Evolutionary conservation across 106 monocot genomes (phyloP).

Genomic region (Platanthera guangdongensis): DNA sequence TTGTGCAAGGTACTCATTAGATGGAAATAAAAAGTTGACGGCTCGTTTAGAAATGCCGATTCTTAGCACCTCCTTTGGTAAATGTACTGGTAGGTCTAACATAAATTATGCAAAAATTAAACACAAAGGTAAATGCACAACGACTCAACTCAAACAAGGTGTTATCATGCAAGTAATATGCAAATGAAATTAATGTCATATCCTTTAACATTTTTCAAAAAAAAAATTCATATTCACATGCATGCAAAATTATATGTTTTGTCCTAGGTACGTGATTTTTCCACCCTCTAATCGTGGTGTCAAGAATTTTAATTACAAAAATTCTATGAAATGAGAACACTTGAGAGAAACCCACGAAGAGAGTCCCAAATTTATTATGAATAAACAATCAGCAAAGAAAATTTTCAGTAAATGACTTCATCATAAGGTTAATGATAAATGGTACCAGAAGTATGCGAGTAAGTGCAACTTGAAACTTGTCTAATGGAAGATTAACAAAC

Average conservation of each 20-base stretch:
- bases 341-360: background rate
- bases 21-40: no score
- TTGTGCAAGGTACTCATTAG: no score
- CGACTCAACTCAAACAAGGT: background rate
- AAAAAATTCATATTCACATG: background rate
- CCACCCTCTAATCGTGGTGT: background rate
- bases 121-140: background rate
- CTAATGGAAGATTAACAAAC: conserved; percentile 70
- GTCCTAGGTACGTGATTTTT: background rate
- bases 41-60: no score
- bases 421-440: background rate
- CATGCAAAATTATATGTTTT: background rate
- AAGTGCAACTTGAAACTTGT: conserved; percentile 69
- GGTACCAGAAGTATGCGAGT: conserved; percentile 62
- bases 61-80: no score
- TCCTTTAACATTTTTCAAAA: background rate
- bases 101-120: no score
- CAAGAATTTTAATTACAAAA: background rate
- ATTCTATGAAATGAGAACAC: background rate
- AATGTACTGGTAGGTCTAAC: no score
- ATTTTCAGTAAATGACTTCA: background rate
- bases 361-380: background rate
- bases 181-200: background rate
- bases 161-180: background rate
- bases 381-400: background rate